Percentiles rank a stretch among this genome's conserved stretches.
Evolutionary conservation across 805 yeast genomes (phyloP).

Genomic region (Yamadazyma insecticola): DNA sequence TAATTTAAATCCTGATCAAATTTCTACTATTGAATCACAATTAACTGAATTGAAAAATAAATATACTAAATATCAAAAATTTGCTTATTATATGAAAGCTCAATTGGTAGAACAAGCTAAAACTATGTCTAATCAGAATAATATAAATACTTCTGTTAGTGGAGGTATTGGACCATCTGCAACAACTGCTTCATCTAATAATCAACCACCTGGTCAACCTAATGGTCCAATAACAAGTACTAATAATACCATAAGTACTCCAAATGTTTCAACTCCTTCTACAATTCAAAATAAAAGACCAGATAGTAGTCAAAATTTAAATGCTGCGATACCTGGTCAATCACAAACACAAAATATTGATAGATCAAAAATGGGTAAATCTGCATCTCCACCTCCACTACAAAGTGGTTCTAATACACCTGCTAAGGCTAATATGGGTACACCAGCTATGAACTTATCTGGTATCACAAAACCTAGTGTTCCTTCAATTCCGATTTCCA

Average conservation of each 20-base stretch:
- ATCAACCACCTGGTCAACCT: background rate
- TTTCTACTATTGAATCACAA: slow-evolving; percentile 42
- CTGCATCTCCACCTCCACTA: slow-evolving; percentile 5
- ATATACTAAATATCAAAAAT: slow-evolving; percentile 46
- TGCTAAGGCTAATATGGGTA: slow-evolving; percentile 2
- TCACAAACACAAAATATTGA: too few species aligned
- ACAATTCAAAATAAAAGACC: background rate
- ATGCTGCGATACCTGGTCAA: background rate
- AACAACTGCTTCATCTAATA: background rate
- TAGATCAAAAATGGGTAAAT: slow-evolving; percentile 2
- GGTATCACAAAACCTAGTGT: slow-evolving; percentile 48
- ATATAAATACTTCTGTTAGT: slow-evolving; percentile 5
- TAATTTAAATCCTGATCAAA: slow-evolving; percentile 41
- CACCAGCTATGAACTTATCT: slow-evolving; percentile 25
- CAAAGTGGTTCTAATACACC: slow-evolving; percentile 7
- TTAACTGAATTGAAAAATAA: slow-evolving; percentile 44
- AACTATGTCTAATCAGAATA: too few species aligned
- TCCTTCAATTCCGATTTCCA: slow-evolving; percentile 71
- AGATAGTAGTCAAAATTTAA: background rate
- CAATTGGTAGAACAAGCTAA: slow-evolving; percentile 33
- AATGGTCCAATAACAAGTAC: too few species aligned
- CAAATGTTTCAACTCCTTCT: background rate
- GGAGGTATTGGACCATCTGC: slow-evolving; percentile 8
- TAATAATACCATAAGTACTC: too few species aligned
- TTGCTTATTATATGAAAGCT: slow-evolving; percentile 44